phyloP scores from a whole-genome alignment of 345 rosid species.

The Clarkia xantiana region DNA sequence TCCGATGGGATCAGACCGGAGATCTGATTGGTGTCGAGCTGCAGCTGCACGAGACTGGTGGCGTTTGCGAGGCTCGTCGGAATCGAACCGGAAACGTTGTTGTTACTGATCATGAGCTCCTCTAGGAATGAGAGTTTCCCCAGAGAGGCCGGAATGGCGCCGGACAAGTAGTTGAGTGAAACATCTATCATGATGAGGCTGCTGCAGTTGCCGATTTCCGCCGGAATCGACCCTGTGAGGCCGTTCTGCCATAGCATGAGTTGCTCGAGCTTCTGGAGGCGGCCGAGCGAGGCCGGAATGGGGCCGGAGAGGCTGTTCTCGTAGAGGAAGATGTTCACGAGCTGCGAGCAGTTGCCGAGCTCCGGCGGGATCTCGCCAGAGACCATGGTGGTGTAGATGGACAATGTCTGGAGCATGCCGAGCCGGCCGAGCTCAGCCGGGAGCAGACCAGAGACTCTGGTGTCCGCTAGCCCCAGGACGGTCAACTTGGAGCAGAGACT shows the following conservation, averaged over 20 bases:
- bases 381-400: conserved; percentile 57
- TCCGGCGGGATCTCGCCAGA: conserved; percentile 83
- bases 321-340: conserved; percentile 59
- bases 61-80: conserved; percentile 55
- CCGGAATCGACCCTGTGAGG: conserved; percentile 67
- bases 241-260: conserved; percentile 70
- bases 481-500: conserved; percentile 66
- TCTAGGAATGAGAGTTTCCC: conserved; percentile 51
- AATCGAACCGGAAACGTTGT: conserved; percentile 75
- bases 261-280: conserved; percentile 53
- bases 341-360: conserved; percentile 76
- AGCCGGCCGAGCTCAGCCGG: conserved; percentile 69
- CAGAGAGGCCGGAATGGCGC: conserved; percentile 46
- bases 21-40: conserved; percentile 71
- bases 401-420: conserved; percentile 50
- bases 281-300: conserved; percentile 58
- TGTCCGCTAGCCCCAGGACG: conserved; percentile 68
- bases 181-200: conserved; percentile 59
- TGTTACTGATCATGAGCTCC: conserved; percentile 81
- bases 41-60: conserved; percentile 52
- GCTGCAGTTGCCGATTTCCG: conserved; percentile 71
- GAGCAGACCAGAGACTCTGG: conserved; percentile 51
- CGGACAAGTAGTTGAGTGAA: conserved; percentile 74
- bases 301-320: conserved; percentile 75
- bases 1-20: conserved; percentile 78